A percentile compares a stretch with the other conserved stretches of the same genome.
These are phyloP conservation scores for Zanthoxylum bungeanum DNA, from an alignment of 345 rosid species.

Conservation along the genomic window DNA sequence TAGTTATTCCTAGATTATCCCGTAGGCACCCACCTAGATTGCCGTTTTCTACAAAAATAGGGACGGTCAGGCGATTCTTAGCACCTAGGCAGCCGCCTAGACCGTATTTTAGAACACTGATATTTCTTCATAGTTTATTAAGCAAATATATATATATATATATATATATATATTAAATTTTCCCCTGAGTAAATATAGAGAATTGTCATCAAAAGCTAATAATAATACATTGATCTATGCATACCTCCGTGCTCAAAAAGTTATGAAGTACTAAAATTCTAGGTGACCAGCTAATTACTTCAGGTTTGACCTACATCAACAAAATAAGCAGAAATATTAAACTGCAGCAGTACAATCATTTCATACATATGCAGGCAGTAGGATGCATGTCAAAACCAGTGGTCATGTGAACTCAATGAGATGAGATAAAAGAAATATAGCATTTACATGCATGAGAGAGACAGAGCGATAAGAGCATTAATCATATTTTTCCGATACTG, in stretches of 20 bases:
- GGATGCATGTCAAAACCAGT: background rate
- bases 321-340: constrained; percentile 4
- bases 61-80: no score
- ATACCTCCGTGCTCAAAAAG: constrained; percentile 92
- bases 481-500: background rate
- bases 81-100: no score
- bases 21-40: no score
- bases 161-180: background rate
- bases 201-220: background rate
- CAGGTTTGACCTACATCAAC: constrained; percentile 83
- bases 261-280: constrained; percentile 79
- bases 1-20: no score
- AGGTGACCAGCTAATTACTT: constrained; percentile 89
- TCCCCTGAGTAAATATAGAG: background rate
- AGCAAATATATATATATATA: background rate
- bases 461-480: background rate
- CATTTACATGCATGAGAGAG: background rate
- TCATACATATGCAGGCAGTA: background rate
- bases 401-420: background rate
- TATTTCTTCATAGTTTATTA: constrained; percentile 6
- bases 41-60: no score
- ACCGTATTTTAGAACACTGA: no score
- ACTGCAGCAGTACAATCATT: background rate
- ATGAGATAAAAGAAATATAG: background rate
- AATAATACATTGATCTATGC: constrained; percentile 1